Evolutionary conservation across 1,284 basidiomycete genomes (phyloP), one percentile per base, ranked within the genome.

Genomic region (Polyporus tsugae): DNA sequence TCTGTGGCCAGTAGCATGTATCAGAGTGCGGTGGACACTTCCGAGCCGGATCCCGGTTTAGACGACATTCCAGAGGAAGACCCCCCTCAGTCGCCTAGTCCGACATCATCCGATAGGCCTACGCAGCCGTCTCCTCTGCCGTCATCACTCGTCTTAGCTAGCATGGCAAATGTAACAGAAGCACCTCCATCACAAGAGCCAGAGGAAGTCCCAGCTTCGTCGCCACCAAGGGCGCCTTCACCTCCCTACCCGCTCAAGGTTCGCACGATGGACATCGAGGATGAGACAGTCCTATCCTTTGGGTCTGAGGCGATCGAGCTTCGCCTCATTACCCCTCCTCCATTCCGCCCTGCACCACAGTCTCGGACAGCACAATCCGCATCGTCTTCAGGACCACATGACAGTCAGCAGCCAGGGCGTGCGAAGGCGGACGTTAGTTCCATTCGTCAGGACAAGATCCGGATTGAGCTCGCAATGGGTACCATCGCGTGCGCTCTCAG

Each of bases 21-120:
- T 77, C 85, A 92, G 73, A 94, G 92, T 74, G 91, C 91, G 2
- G 75, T 92, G 35, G 90, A 90, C 17, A 81, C 80, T n/a, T 69
- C 78, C 13, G 73, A 78, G 25, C 38, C 68, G 0, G 66, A 63
- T 22, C 33, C 61, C 13, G 63, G 22, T 35, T 65, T 73, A 9
- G 60, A 65, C 7, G 66, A 71, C 60, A 63, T 70, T 25, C 70
- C 70, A 5, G 71, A 70, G 33, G 64, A 70, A 38, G 62, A 67
- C 6, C 39, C 42, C 7, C 36, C 63, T 4, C 60, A 41, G 7
- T 41, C 63, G 33, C 55, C 58, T 35, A 63, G 59, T 57, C 39
- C 39, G 6, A 69, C 68, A 6, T 67, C 57, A 13, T 59, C 57
- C 38, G 58, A 42, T 13, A 25, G 38, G 22, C 13, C 15, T 41